Base-by-base conservation (phyloP, 805 yeast genomes). In the Sugiyamaella valdiviana region DNA sequence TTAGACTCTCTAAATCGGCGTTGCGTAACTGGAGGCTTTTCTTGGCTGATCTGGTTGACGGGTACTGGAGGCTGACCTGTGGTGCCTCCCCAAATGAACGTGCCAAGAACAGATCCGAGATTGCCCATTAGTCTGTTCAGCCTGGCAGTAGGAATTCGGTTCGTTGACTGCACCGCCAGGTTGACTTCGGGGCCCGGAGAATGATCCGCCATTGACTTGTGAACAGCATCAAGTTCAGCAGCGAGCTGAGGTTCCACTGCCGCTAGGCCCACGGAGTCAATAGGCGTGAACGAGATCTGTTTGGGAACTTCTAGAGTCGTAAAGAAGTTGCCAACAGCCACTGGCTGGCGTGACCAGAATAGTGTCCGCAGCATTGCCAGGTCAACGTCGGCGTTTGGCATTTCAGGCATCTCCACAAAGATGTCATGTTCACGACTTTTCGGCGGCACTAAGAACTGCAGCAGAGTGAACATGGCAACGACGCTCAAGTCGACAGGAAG, bases 341-440 rank as follows among this genome's bases (percentile, higher is more conserved):
- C 45, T 7, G 36, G 20, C 17, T 46, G 35, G 1, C 59, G 58
- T 7, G 39, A 26, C 57, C 59, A 54, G 39, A 56, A 56, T 36
- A 56, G 44, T 15, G 46, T 36, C 12, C 59, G 42, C 3, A 51
- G 29, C 12, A 49, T 32, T 22, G 46, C 47, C 26, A 56, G 24
- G n/a, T 56, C 58, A 6, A 44, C 47, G n/a, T 44, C 21, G 3
- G n/a, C n/a, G n/a, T 26, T 45, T 9, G 23, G 16, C 22, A 10
- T 19, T 6, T n/a, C 14, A n/a, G 32, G 6, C 6, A 21, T 6
- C 12, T 15, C 17, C 22, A 17, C 20, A 14, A 37, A 37, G 2
- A 17, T 9, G 21, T 15, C 9, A 5, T 15, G 20, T 7, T 37
- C 22, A 10, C 22, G 20, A 6, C 17, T 6, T 10, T 21, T 15